Evolutionary conservation across 129 eudicot genomes (phyloP), one percentile per base, ranked within the genome.

Genomic region (Flaveria brownii): DNA sequence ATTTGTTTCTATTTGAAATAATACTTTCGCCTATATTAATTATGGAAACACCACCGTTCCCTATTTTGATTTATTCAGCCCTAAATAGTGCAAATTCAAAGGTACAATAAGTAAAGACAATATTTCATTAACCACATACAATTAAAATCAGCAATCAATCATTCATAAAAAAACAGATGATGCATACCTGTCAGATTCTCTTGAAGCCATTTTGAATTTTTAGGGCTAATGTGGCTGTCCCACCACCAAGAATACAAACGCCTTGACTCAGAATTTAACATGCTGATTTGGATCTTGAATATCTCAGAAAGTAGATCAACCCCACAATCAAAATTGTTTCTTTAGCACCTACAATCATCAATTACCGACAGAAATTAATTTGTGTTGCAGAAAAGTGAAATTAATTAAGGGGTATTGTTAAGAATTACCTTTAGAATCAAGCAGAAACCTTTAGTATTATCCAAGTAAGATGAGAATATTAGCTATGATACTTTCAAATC

Each of bases 201-300:
- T 73, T 91, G 90, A 76, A 95, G 99, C 99, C 99, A 95, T 87
- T 95, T 95, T 39, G 99, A 95, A 79, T 91, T 95, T 88, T 95
- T 95, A 25, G 99, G 99, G 87, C 88, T 87, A 76, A 77, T 91
- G 85, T 95, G 99, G 86, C 99, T 95, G 75, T 95, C 99, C 99
- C 99, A 95, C 99, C 94, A 91, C 99, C 99, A 95, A 60, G 99
- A 95, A 74, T 95, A 95, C 84, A 72, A 62, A 69, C 92, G 92
- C 78, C 94, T 91, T 54, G 96, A 83, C 17, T 91, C 97, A 0
- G 97, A 83, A 57, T 86, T 82, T 17, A 74, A 49, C 79, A 79
- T 70, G 70, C 83, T 45, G 12, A 45, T 45, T 45, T 45, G 50
- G 85, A 68, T 77, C 88, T 71, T 80, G 47, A 41, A 90, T 36